These are phyloP conservation scores for Trichophyton benhamiae DNA, from an alignment of 2,329 filamentous ascomycete genomes.

Conservation along the genomic window DNA sequence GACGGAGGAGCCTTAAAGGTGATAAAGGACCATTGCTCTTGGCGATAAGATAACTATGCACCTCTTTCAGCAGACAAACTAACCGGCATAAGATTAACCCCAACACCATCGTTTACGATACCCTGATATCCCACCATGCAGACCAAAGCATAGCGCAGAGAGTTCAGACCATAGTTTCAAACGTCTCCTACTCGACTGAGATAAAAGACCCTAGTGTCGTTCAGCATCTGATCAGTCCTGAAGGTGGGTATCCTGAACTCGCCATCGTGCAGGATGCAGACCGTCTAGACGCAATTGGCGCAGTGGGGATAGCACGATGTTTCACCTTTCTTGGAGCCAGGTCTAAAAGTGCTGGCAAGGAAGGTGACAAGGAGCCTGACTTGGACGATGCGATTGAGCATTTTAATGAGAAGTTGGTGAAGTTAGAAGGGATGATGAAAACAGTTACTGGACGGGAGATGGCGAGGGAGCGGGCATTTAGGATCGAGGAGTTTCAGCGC, in stretches of 20 bases:
- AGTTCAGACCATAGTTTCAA: slow-evolving; percentile 59
- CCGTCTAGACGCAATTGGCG: slow-evolving; percentile 79
- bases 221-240: slow-evolving; percentile 42
- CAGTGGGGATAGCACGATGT: slow-evolving; percentile 66
- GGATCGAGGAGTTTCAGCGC: slow-evolving; percentile 37
- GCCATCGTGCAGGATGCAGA: slow-evolving; percentile 88
- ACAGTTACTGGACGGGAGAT: slow-evolving; percentile 41
- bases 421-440: slow-evolving; percentile 53
- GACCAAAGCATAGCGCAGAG: slow-evolving; percentile 46
- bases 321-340: slow-evolving; percentile 66
- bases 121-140: slow-evolving; percentile 37
- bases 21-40: neutral
- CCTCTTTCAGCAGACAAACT: neutral
- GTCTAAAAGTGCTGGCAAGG: slow-evolving; percentile 17
- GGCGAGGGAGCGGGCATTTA: slow-evolving; percentile 38
- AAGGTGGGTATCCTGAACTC: slow-evolving; percentile 52
- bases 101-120: slow-evolving; percentile 20
- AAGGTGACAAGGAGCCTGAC: slow-evolving; percentile 24
- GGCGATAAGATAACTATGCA: slow-evolving; percentile 11
- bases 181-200: slow-evolving; percentile 70
- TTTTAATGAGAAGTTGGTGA: slow-evolving; percentile 63
- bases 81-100: slow-evolving; percentile 16
- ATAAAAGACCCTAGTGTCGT: slow-evolving; percentile 51
- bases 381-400: slow-evolving; percentile 59
- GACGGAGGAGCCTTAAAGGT: neutral